These are phyloP conservation scores for Phoma sp. DNA, from an alignment of 2,329 filamentous ascomycete genomes.

Conservation along the genomic window DNA sequence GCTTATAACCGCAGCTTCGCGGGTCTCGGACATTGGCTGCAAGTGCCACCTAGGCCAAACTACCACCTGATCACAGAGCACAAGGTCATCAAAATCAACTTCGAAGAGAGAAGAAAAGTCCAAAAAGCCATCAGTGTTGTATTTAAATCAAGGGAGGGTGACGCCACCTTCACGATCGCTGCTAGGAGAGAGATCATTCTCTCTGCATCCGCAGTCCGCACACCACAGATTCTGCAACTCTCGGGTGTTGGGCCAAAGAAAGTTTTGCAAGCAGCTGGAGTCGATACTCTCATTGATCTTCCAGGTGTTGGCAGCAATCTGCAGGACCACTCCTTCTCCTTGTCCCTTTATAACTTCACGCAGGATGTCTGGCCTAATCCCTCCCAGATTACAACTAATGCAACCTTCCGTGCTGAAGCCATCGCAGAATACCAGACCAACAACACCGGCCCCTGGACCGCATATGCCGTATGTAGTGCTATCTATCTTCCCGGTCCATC, in stretches of 20 bases:
- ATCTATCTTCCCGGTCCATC: conserved; percentile 2
- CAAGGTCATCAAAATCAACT: conserved; percentile 25
- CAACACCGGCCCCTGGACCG: conserved; percentile 4
- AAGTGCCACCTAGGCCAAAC: conserved; percentile 31
- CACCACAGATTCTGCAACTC: conserved; percentile 67
- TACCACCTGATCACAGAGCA: conserved; percentile 35
- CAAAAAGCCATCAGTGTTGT: conserved; percentile 28
- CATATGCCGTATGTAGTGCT: conserved; percentile 6
- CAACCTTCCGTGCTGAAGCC: conserved; percentile 9
- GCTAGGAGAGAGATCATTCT: conserved; percentile 60
- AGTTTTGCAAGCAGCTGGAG: conserved; percentile 18
- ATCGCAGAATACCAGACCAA: conserved; percentile 5
- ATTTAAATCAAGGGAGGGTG: conserved; percentile 11
- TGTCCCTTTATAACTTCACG: conserved; percentile 4
- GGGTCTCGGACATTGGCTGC: conserved; percentile 35
- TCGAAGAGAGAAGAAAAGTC: conserved; percentile 6
- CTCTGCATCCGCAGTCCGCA: conserved; percentile 63
- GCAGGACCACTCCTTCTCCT: conserved; percentile 30
- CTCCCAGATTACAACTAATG: conserved; percentile 12
- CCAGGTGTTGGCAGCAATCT: conserved; percentile 38
- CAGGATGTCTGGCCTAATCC: conserved; percentile 6
- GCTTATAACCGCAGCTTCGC: conserved; percentile 38
- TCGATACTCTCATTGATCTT: conserved; percentile 25
- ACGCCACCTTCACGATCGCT: conserved; percentile 5
- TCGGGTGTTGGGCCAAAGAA: conserved; percentile 60